These are phyloP conservation scores for Ophiostoma sp. DNA, from an alignment of 2,329 filamentous ascomycete species.

Conservation along the genomic window DNA sequence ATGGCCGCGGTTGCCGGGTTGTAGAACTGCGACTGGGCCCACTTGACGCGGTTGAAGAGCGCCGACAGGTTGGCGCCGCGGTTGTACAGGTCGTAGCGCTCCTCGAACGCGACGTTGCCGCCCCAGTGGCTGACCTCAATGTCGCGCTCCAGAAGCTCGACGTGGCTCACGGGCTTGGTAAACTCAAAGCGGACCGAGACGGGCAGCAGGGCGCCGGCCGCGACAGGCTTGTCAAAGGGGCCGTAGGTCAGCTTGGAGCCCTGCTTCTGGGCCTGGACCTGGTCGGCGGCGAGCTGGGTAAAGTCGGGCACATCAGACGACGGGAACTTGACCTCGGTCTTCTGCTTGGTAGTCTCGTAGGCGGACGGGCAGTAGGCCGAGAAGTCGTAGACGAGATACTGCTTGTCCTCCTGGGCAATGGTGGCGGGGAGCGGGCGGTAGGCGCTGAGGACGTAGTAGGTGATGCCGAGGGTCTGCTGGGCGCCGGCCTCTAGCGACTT, in stretches of 20 bases:
- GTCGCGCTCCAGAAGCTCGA: constrained; percentile 76
- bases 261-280: constrained; percentile 67
- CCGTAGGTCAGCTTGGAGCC: constrained; percentile 86
- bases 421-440: constrained; percentile 72
- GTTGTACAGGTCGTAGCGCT: constrained; percentile 84
- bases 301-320: constrained; percentile 76
- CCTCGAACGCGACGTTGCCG: constrained; percentile 90
- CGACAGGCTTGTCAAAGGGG: constrained; percentile 66
- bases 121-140: constrained; percentile 98
- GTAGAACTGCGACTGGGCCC: constrained; percentile 68
- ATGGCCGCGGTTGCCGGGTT: constrained; percentile 72
- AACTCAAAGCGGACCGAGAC: constrained; percentile 88
- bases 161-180: constrained; percentile 81
- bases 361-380: constrained; percentile 78
- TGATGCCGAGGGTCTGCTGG: constrained; percentile 82
- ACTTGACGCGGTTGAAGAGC: constrained; percentile 72
- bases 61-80: constrained; percentile 71
- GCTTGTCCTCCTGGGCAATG: constrained; percentile 78
- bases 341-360: constrained; percentile 85
- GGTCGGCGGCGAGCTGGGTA: constrained; percentile 65
- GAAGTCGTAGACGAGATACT: constrained; percentile 82
- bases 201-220: constrained; percentile 68
- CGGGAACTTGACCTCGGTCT: constrained; percentile 91
- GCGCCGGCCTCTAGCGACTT: constrained; percentile 66
- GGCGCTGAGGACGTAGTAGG: constrained; percentile 74